Conservation (phyloP, 2,329 filamentous ascomycete species). For the Colletotrichum cuscutae region DNA sequence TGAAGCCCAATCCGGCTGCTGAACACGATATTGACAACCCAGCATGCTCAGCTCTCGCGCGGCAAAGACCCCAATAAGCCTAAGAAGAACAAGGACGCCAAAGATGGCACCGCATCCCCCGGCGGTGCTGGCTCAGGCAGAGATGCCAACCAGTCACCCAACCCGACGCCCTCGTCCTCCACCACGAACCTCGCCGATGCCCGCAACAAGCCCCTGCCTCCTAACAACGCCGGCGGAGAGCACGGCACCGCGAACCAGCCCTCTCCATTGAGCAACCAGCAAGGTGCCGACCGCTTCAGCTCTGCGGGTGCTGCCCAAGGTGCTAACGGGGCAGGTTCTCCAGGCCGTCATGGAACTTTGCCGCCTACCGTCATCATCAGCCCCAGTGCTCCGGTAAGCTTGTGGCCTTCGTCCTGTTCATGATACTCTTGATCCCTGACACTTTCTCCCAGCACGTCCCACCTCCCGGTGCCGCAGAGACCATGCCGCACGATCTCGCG, state of each 20-base stretch:
- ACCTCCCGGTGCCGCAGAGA: slow-evolving; percentile 92
- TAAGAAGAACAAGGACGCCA: slow-evolving; percentile 78
- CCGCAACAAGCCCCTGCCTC: slow-evolving; percentile 82
- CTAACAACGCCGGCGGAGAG: slow-evolving; percentile 61
- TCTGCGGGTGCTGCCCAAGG: slow-evolving; percentile 49
- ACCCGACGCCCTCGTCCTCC: slow-evolving; percentile 86
- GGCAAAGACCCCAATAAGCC: slow-evolving; percentile 90
- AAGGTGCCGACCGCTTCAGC: slow-evolving; percentile 55
- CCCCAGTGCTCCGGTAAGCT: slow-evolving; percentile 86
- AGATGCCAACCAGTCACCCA: slow-evolving; percentile 70
- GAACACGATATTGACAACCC: slow-evolving; percentile 53
- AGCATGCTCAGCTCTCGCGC: slow-evolving; percentile 83
- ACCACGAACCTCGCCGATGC: slow-evolving; percentile 87
- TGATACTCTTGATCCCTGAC: slow-evolving; percentile 18
- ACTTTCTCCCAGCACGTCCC: slow-evolving; percentile 77
- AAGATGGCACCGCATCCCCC: slow-evolving; percentile 84
- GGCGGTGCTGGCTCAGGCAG: slow-evolving; percentile 63
- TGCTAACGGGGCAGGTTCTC: slow-evolving; percentile 62
- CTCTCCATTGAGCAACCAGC: slow-evolving; percentile 48
- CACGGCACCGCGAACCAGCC: slow-evolving; percentile 53
- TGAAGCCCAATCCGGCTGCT: slow-evolving; percentile 28
- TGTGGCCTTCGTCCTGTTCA: slow-evolving; percentile 31
- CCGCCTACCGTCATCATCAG: slow-evolving; percentile 94
- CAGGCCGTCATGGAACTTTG: slow-evolving; percentile 71
- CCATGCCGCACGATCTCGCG: slow-evolving; percentile 96